Percentiles rank a stretch among this genome's conserved stretches.
Evolutionary conservation across 2,329 filamentous ascomycete genomes (phyloP).

Genomic region (Ophiostoma novo-ulmi): DNA sequence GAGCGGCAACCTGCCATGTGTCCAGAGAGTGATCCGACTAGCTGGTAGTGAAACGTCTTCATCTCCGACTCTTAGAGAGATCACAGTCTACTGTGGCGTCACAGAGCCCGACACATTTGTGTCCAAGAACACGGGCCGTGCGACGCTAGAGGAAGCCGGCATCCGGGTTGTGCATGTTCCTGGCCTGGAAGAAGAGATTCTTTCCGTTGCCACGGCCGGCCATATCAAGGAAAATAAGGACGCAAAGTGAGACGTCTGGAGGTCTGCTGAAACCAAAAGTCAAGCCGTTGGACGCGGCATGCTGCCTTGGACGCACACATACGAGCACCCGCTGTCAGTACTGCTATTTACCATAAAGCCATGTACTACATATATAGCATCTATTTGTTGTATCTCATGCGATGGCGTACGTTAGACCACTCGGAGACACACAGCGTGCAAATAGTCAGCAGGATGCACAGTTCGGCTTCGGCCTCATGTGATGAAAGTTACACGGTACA

Average conservation of each 20-base stretch:
- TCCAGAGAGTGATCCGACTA: slow-evolving; percentile 67
- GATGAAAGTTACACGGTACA: background rate
- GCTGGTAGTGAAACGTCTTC: slow-evolving; percentile 31
- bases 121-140: slow-evolving; percentile 68
- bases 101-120: slow-evolving; percentile 89
- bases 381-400: no score
- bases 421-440: no score
- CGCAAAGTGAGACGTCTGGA: background rate
- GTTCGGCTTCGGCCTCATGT: no score
- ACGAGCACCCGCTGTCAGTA: background rate
- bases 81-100: slow-evolving; percentile 78
- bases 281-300: background rate
- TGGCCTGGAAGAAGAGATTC: slow-evolving; percentile 75
- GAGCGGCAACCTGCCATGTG: slow-evolving; percentile 71
- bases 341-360: background rate
- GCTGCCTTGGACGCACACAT: background rate
- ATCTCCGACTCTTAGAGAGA: background rate
- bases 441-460: no score
- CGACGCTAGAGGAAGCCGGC: slow-evolving; percentile 64
- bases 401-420: no score
- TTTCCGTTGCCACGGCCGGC: slow-evolving; percentile 76
- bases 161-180: slow-evolving; percentile 67
- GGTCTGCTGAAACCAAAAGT: background rate
- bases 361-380: no score
- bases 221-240: slow-evolving; percentile 43